A percentile compares a stretch with the other conserved stretches of the same genome.
phyloP scores from a whole-genome alignment of 2,329 filamentous ascomycete genomes.

The Onygenales sp. region DNA sequence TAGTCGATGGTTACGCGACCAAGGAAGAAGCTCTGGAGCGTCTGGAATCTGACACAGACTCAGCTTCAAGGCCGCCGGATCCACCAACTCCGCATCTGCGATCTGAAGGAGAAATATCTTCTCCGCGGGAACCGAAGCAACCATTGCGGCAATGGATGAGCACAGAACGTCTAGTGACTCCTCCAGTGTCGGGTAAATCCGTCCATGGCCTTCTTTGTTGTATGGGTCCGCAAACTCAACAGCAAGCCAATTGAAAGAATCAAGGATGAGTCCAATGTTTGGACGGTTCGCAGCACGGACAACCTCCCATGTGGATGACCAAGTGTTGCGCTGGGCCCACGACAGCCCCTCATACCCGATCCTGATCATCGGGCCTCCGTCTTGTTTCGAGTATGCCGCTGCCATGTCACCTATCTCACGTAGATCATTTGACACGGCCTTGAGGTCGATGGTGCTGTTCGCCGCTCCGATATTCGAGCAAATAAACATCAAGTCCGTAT shows the following conservation, averaged over 20 bases:
- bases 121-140: slow-evolving; percentile 1
- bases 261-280: background rate
- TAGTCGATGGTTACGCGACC: background rate
- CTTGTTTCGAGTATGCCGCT: background rate
- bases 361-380: slow-evolving; percentile 2
- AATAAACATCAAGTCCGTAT: background rate
- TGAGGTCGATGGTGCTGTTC: slow-evolving; percentile 2
- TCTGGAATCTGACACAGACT: background rate
- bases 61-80: background rate
- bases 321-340: slow-evolving; percentile 1
- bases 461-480: background rate
- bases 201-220: slow-evolving; percentile 2
- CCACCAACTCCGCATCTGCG: slow-evolving; percentile 1
- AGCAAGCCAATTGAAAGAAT: slow-evolving; percentile 2
- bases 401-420: slow-evolving; percentile 2
- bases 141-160: slow-evolving; percentile 2
- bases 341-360: slow-evolving; percentile 1
- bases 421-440: background rate
- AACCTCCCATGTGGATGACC: slow-evolving; percentile 3
- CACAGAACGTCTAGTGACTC: slow-evolving; percentile 1
- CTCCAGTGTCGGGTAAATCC: slow-evolving; percentile 1
- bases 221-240: slow-evolving; percentile 2
- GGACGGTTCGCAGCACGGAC: slow-evolving; percentile 1
- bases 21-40: background rate
- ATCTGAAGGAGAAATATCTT: slow-evolving; percentile 4